Conservation (phyloP, 805 yeast species). For the Yamadazyma takamatsuzukensis region DNA sequence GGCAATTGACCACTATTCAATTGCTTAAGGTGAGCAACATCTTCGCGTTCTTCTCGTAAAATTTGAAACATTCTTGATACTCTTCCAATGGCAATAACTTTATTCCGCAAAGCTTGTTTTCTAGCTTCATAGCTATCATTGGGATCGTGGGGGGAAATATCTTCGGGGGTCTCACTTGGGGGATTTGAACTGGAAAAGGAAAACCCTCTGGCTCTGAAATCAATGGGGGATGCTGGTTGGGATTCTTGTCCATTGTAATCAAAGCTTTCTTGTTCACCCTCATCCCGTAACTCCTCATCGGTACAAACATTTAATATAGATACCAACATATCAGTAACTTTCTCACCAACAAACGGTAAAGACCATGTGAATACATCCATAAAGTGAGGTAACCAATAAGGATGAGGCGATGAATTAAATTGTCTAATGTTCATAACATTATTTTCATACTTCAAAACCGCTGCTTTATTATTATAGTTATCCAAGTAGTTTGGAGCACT, state of each 20-base stretch:
- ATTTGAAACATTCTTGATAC: conserved; percentile 90
- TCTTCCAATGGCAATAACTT: conserved; percentile 93
- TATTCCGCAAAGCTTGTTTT: conserved; percentile 65
- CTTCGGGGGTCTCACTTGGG: conserved; percentile 1
- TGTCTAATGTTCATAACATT: conserved; percentile 94
- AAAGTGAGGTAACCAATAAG: conserved; percentile 94
- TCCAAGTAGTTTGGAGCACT: conserved; percentile 96
- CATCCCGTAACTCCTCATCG: conserved; percentile 87
- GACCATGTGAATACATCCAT: conserved; percentile 99
- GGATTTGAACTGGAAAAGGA: conserved; percentile 5
- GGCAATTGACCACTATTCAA: conserved; percentile 78
- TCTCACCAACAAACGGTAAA: conserved; percentile 94
- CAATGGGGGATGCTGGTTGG: conserved; percentile 16
- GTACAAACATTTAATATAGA: conserved; percentile 90
- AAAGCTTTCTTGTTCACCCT: conserved; percentile 47
- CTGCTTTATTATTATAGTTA: conserved; percentile 90
- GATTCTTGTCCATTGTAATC: conserved; percentile 10
- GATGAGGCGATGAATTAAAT: conserved; percentile 90
- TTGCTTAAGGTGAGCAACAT: conserved; percentile 73
- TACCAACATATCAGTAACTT: conserved; percentile 89
- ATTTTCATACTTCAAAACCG: conserved; percentile 85
- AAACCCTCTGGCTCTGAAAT: conserved; percentile 5
- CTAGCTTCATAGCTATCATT: conserved; percentile 29
- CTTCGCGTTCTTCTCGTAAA: conserved; percentile 82
- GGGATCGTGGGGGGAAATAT: neutral